These are phyloP conservation scores for Hydrangea macrophylla DNA, from an alignment of 148 eudicot species.

Conservation along the genomic window DNA sequence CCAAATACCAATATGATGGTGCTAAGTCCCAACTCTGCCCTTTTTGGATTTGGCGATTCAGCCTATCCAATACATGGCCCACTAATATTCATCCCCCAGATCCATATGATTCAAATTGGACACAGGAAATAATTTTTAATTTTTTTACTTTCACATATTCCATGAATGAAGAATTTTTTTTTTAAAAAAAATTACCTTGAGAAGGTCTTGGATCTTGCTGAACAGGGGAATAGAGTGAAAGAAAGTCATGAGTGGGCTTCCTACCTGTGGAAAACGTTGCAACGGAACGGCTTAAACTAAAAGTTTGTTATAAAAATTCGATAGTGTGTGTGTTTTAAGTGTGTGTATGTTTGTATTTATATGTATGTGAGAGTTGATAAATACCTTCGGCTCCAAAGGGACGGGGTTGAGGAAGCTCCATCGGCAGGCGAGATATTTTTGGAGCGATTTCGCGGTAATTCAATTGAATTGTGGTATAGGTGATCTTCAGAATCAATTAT, in stretches of 20 bases:
- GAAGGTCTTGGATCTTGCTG: conserved; percentile 88
- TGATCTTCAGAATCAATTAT: neutral
- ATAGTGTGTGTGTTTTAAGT: neutral
- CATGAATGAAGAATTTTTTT: conserved; percentile 28
- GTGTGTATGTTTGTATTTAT: neutral
- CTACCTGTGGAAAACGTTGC: conserved; percentile 40
- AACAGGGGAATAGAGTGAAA: conserved; percentile 66
- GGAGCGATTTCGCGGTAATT: neutral
- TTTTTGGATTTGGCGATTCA: conserved; percentile 22
- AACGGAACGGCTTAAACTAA: neutral
- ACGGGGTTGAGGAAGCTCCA: conserved; percentile 88
- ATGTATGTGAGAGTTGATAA: neutral
- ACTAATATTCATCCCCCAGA: conserved; percentile 31
- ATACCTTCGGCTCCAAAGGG: conserved; percentile 69
- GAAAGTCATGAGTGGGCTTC: conserved; percentile 83
- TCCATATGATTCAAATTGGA: conserved; percentile 26
- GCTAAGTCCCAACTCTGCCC: conserved; percentile 14
- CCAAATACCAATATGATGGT: neutral
- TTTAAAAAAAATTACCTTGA: conserved; percentile 54
- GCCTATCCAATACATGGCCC: conserved; percentile 27
- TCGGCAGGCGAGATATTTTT: conserved; percentile 8
- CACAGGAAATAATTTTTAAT: conserved; percentile 39
- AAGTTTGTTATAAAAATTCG: neutral
- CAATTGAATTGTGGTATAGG: neutral
- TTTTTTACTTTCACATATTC: conserved; percentile 7